Evolutionary conservation across 768 basidiomycete species (phyloP), one percentile per base, ranked within the genome.

Genomic region (Pleurotus tuoliensis): DNA sequence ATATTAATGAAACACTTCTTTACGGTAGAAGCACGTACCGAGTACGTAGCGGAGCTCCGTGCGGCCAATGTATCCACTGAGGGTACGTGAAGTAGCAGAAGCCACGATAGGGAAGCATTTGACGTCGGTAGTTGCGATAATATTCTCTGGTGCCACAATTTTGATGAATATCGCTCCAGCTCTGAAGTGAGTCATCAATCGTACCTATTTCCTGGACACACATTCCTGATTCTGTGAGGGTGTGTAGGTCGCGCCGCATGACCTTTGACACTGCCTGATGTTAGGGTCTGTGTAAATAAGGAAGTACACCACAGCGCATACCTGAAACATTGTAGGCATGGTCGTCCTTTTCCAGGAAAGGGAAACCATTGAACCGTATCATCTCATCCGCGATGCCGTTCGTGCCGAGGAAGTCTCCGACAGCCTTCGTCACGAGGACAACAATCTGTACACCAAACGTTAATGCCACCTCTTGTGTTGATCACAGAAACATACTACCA

Each of bases 291-390:
- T 27, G 56, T 3, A 16, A 41, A 15, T 20, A 48, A n/a, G 48
- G 37, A 27, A 55, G 56, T 43, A 34, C 16, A 43, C 50, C 46
- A 13, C 43, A 39, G 13, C 30, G 69, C 84, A 54, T 63, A 97
- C 96, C 92, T 49, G 92, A 83, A 45, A 94, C 90, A 66, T 96
- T 87, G 65, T 91, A 95, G 0, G 91, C 87, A 64, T 92, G 88
- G 67, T 97, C 94, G 58, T 97, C 92, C 66, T 95, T 95, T 72
- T 98, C 96, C 58, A 99, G 75, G 77, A 95, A 94, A 0, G 97
- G 97, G 73, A 89, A 98, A 7, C 95, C 96, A 67, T 97, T 98
- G 73, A 99, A 96, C 15, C 86, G 82, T 64, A 99, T 99, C 82
- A 89, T 92, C 65, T 97, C 92, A 60, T 99, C 97, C 3, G 97